phyloP scores from a whole-genome alignment of 1,284 basidiomycete genomes.

The Pseudozyma thailandica region DNA sequence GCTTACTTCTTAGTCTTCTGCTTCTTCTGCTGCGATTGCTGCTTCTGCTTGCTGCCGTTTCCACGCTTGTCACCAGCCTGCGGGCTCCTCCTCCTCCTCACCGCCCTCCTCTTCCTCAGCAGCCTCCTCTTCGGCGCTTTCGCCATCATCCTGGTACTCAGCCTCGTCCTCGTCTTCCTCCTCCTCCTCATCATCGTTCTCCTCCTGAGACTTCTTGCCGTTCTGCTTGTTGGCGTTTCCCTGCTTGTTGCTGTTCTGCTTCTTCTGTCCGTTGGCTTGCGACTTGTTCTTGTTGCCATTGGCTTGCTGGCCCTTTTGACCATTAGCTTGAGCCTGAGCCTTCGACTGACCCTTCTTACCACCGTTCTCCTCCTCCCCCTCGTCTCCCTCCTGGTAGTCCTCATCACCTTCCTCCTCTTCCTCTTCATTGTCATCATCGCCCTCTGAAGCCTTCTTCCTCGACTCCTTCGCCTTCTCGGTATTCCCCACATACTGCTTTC shows the following conservation, averaged over 20 bases:
- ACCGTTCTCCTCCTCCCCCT: constrained; percentile 14
- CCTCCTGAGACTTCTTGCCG: constrained; percentile 6
- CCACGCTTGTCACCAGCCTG: constrained; percentile 30
- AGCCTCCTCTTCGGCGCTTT: constrained; percentile 13
- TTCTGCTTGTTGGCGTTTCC: constrained; percentile 14
- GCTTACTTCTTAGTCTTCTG: constrained; percentile 29
- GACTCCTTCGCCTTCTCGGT: constrained; percentile 32
- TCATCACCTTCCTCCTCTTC: constrained; percentile 12
- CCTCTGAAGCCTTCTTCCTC: constrained; percentile 33
- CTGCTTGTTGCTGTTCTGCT: constrained; percentile 13
- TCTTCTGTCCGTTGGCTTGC: neutral
- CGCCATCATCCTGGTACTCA: constrained; percentile 2
- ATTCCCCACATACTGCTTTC: constrained; percentile 39
- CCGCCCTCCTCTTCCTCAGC: constrained; percentile 10
- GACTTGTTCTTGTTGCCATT: constrained; percentile 5
- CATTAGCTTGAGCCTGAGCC: constrained; percentile 10
- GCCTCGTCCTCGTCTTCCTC: constrained; percentile 19
- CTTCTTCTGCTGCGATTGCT: constrained; percentile 34
- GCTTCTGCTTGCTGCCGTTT: constrained; percentile 31
- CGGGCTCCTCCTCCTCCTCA: constrained; percentile 19
- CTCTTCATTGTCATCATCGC: constrained; percentile 4
- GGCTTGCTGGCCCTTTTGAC: constrained; percentile 9
- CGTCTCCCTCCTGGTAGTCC: constrained; percentile 10
- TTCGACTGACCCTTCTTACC: constrained; percentile 13
- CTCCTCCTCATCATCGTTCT: constrained; percentile 12